Evolutionary conservation across 441 rosid species (phyloP), one percentile per base, ranked within the genome.

Genomic region (Manihot esculenta): DNA sequence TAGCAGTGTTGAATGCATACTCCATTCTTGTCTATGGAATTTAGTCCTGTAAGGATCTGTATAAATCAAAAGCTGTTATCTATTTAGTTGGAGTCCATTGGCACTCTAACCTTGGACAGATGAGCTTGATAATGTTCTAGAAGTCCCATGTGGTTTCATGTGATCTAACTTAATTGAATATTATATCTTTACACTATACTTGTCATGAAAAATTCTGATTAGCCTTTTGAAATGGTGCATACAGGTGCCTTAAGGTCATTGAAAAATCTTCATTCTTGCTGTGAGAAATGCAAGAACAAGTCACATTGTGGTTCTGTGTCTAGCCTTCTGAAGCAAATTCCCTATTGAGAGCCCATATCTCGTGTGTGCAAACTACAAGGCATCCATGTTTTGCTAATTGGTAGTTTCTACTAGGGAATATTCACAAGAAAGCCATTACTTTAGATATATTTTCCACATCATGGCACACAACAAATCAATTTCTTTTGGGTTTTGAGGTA

Each of bases 231-330:
- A 71, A 50, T 78, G 76, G n/a, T 74, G 64, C 70, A 88, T 73
- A 69, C 71, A 93, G 98, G 89, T 91, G 97, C 77, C 79, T 61
- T 59, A 78, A 73, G 73, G 89, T 85, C 68, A 93, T 91, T 49
- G 89, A 88, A 70, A 80, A 77, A 60, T n/a, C 83, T 91, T 71
- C 94, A 91, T n/a, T 80, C 85, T 62, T 89, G 98, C 80, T 93
- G 97, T 57, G 90, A 84, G 83, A 85, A 78, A 76, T 91, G 98
- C 74, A 83, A 89, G 24, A 69, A 88, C 83, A 84, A 88, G 60
- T 93, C 97, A 42, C 98, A 88, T 57, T 91, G 98, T 73, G 98
- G 85, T 64, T 89, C 97, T 51, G 91, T 93, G 44, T 80, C 96
- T 71, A 82, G 78, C 70, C 93, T 93, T 56, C 79, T 93, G 65